Conservation (phyloP, 2,329 filamentous ascomycete species). For the Alternaria infectoria region DNA sequence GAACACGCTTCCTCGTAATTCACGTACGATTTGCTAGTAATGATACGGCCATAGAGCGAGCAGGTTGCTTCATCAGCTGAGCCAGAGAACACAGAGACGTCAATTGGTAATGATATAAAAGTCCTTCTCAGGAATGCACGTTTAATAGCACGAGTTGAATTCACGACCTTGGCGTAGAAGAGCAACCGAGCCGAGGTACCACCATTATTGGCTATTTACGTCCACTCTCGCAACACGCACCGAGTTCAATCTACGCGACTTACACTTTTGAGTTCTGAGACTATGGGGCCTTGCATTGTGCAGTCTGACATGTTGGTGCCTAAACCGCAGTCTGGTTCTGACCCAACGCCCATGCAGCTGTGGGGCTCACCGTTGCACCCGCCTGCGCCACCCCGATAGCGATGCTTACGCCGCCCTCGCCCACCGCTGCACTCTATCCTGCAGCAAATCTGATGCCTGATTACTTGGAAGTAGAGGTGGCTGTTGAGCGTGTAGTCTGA, state of each 20-base stretch:
- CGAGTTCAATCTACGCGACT: not conserved
- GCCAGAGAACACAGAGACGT: not conserved
- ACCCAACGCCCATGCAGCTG: constrained; percentile 14
- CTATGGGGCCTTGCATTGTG: not conserved
- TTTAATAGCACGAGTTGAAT: not conserved
- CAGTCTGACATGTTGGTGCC: not conserved
- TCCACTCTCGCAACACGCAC: not conserved
- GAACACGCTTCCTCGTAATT: not conserved
- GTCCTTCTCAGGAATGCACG: not conserved
- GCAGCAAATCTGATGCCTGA: constrained; percentile 32
- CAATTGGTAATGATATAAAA: not conserved
- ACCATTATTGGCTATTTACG: not conserved
- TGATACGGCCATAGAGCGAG: not conserved
- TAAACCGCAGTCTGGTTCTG: not conserved
- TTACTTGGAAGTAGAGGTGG: constrained; percentile 25
- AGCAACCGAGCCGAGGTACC: constrained; percentile 10
- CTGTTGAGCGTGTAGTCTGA: constrained; percentile 6
- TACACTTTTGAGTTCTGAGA: not conserved
- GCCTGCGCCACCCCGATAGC: constrained; percentile 28
- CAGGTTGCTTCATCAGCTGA: not conserved
- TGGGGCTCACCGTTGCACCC: constrained; percentile 24
- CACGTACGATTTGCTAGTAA: not conserved
- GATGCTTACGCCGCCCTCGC: constrained; percentile 35
- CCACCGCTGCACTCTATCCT: constrained; percentile 42
- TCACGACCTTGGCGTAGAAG: constrained; percentile 6